phyloP scores from a whole-genome alignment of 2,329 filamentous ascomycete genomes.

The Pseudohalonectria lignicola region DNA sequence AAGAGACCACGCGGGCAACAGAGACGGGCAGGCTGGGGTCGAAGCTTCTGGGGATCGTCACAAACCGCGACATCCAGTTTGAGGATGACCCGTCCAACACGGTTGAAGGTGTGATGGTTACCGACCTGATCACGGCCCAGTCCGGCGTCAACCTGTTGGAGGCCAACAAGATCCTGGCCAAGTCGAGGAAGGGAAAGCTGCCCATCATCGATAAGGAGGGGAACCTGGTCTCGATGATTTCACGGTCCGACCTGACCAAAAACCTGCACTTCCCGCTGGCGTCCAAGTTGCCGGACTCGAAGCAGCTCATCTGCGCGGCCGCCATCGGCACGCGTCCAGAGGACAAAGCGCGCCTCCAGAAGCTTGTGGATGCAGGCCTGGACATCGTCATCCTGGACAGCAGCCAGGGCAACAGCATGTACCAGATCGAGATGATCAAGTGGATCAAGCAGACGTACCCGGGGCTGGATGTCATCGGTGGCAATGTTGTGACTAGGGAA shows the following conservation, averaged over 20 bases:
- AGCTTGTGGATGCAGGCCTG: conserved; percentile 86
- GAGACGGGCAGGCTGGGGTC: conserved; percentile 88
- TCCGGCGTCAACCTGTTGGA: conserved; percentile 74
- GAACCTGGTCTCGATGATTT: conserved; percentile 86
- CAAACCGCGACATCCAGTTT: conserved; percentile 96
- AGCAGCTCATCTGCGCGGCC: conserved; percentile 92
- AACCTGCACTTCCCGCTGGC: conserved; percentile 95
- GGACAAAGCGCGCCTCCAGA: conserved; percentile 76
- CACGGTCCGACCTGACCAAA: conserved; percentile 93
- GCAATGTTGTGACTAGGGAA: conserved; percentile 96
- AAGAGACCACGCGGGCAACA: no score
- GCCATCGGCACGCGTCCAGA: conserved; percentile 91
- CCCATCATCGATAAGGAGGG: conserved; percentile 77
- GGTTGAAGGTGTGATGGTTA: conserved; percentile 90
- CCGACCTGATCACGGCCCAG: conserved; percentile 83
- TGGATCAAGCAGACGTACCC: conserved; percentile 86
- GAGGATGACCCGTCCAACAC: conserved; percentile 62
- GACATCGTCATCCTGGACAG: conserved; percentile 94
- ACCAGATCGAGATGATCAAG: conserved; percentile 97
- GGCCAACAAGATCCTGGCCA: conserved; percentile 85
- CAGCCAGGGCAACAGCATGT: conserved; percentile 97
- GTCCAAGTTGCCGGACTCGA: conserved; percentile 91
- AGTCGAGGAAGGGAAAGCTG: conserved; percentile 97
- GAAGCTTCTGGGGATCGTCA: conserved; percentile 94
- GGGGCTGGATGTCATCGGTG: conserved; percentile 84